Conservation (phyloP, 352 stramenopile species). For the Globisporangium irregulare region DNA sequence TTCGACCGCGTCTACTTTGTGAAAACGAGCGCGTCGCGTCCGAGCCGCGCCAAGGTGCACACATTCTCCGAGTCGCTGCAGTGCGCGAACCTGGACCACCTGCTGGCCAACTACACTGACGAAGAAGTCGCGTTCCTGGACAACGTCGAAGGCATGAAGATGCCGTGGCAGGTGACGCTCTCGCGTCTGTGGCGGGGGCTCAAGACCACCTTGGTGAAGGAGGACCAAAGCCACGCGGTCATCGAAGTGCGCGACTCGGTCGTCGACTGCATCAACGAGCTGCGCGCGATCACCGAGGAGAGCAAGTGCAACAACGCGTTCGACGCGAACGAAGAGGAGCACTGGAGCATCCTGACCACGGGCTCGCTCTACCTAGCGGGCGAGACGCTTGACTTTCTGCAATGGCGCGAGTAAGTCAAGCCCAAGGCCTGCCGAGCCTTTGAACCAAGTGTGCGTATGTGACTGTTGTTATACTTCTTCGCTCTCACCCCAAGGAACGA, state of each 20-base stretch:
- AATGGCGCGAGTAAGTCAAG: slow-evolving; percentile 49
- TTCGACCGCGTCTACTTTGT: slow-evolving; percentile 83
- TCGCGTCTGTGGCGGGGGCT: slow-evolving; percentile 49
- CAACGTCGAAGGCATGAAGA: slow-evolving; percentile 30
- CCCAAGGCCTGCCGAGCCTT: background rate
- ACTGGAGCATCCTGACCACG: slow-evolving; percentile 66
- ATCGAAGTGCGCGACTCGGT: slow-evolving; percentile 54
- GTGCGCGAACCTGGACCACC: slow-evolving; percentile 30
- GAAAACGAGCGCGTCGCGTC: slow-evolving; percentile 54
- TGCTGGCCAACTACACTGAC: slow-evolving; percentile 39
- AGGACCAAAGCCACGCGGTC: slow-evolving; percentile 24
- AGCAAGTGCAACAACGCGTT: slow-evolving; percentile 9
- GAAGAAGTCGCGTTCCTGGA: slow-evolving; percentile 45
- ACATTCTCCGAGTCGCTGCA: slow-evolving; percentile 62
- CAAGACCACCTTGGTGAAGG: slow-evolving; percentile 34
- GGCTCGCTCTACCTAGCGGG: slow-evolving; percentile 74
- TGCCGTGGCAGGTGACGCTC: slow-evolving; percentile 62
- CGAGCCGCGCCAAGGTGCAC: slow-evolving; percentile 62
- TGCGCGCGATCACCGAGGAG: slow-evolving; percentile 32
- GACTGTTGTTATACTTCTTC: no score
- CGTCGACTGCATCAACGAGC: slow-evolving; percentile 55
- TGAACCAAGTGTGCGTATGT: background rate
- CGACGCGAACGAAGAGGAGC: slow-evolving; percentile 24
- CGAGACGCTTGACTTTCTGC: slow-evolving; percentile 56
- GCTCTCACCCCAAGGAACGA: background rate